Evolutionary conservation across 768 basidiomycete genomes (phyloP), one percentile per base, ranked within the genome.

Genomic region (Filobasidium floriforme): DNA sequence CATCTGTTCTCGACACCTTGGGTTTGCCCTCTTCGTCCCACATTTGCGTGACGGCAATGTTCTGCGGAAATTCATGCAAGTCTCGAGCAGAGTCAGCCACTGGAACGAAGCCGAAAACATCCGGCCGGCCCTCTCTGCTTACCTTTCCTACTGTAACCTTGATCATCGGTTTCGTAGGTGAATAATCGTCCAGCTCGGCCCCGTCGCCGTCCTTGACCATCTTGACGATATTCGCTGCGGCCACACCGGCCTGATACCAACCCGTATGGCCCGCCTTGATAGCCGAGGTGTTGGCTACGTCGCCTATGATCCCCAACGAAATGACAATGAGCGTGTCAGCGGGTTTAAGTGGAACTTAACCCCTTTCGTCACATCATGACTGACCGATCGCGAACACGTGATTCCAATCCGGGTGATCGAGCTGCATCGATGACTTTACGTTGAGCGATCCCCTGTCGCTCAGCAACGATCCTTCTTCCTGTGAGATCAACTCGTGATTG

Each of bases 231-330:
- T 79, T 79, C 32, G 72, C 67, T 3, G 74, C 77, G 1, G 77
- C 78, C 1, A 77, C 74, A 44, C 73, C 74, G 12, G 71, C 76
- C 64, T 78, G 77, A 57, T 72, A 76, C 59, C 74, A 78, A 1
- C 76, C 78, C 11, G 76, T 77, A 68, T 77, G 77, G n/a, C 78
- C 78, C 26, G 78, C 78, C 68, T 77, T 74, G 62, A 79, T 77
- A 15, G 75, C 73, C 9, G 69, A 73, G 6, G 75, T 75, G 44
- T 77, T 73, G 0, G 76, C 75, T 52, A 77, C 78, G 65, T 79
- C 78, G 22, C 46, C 46, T 49, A 12, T 15, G 19, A 10, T 44
- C 10, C 43, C 10, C 43, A 44, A 10, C 43, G 43, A 19, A 22
- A 14, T 15, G 22, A 49, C 46, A 12, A 18, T 22, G 22, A 49